Evolutionary conservation across 2,329 filamentous ascomycete genomes (phyloP).

Genomic region (Metarhizium rileyi): DNA sequence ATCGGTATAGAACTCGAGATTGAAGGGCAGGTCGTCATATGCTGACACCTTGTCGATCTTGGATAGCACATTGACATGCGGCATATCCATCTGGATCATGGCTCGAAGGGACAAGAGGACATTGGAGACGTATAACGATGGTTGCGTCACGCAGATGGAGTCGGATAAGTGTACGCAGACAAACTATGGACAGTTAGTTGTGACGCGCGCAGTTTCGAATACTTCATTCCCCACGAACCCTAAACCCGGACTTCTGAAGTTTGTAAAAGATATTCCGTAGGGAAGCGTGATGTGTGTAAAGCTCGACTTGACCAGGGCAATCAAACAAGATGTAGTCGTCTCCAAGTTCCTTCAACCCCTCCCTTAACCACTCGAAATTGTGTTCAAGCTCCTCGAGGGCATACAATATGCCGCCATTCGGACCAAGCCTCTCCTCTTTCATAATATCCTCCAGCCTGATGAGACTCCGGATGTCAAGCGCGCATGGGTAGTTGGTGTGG

Average conservation of each 20-base stretch:
- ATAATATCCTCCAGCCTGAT: constrained; percentile 93
- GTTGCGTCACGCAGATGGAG: constrained; percentile 84
- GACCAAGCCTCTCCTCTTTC: constrained; percentile 79
- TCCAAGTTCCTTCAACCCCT: constrained; percentile 66
- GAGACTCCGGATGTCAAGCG: constrained; percentile 80
- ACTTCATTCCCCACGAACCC: constrained; percentile 42
- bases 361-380: constrained; percentile 86
- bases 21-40: constrained; percentile 84
- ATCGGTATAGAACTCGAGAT: constrained; percentile 94
- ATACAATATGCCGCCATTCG: constrained; percentile 87
- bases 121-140: constrained; percentile 90
- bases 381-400: constrained; percentile 91
- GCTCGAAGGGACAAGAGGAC: constrained; percentile 85
- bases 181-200: constrained; percentile 49
- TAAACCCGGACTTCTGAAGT: constrained; percentile 83
- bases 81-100: constrained; percentile 97
- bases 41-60: constrained; percentile 92
- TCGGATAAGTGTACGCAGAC: constrained; percentile 91
- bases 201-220: neutral
- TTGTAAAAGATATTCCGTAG: constrained; percentile 85
- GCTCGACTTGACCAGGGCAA: constrained; percentile 91
- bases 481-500: constrained; percentile 76
- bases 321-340: constrained; percentile 95
- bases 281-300: constrained; percentile 92
- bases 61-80: constrained; percentile 89